A percentile compares a stretch with the other conserved stretches of the same genome.
Evolutionary conservation across 2,329 filamentous ascomycete species (phyloP).

Genomic region (Botrytis elliptica): DNA sequence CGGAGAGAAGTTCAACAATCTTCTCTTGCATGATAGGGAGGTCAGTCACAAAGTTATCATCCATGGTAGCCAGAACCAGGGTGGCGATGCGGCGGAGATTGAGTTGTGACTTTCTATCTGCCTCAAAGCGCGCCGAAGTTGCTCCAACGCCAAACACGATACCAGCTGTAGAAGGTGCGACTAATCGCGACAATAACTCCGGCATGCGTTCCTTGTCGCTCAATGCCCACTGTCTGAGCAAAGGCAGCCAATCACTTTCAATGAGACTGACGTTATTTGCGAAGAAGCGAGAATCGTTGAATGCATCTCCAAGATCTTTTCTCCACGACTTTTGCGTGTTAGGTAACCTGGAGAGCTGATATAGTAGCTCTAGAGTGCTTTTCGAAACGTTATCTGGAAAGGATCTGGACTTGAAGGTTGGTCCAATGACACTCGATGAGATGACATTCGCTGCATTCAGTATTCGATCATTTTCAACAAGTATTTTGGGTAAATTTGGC

Average conservation of each 20-base stretch:
- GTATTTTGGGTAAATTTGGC: constrained; percentile 75
- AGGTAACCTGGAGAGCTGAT: constrained; percentile 72
- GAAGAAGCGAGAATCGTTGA: constrained; percentile 88
- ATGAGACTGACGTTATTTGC: constrained; percentile 64
- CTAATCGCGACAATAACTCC: constrained; percentile 76
- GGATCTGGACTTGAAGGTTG: constrained; percentile 75
- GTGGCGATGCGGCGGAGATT: constrained; percentile 81
- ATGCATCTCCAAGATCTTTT: constrained; percentile 87
- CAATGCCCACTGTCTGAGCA: constrained; percentile 80
- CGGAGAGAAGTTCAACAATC: constrained; percentile 79
- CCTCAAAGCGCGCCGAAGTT: constrained; percentile 88
- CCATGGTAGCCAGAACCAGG: constrained; percentile 71
- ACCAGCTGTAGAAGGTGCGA: constrained; percentile 84
- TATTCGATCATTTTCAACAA: constrained; percentile 84
- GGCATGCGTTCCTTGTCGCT: constrained; percentile 85
- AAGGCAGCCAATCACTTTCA: constrained; percentile 73
- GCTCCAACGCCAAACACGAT: constrained; percentile 99
- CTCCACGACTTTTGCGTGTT: constrained; percentile 88
- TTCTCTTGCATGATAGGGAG: constrained; percentile 75
- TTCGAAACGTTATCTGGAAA: constrained; percentile 84
- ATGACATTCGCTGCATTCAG: constrained; percentile 75
- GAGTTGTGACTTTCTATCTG: constrained; percentile 87
- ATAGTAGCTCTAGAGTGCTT: constrained; percentile 69
- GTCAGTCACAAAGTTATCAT: constrained; percentile 78
- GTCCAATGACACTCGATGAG: constrained; percentile 77